phyloP scores from a whole-genome alignment of 2,329 filamentous ascomycete species.

The Stemphylium vesicarium region DNA sequence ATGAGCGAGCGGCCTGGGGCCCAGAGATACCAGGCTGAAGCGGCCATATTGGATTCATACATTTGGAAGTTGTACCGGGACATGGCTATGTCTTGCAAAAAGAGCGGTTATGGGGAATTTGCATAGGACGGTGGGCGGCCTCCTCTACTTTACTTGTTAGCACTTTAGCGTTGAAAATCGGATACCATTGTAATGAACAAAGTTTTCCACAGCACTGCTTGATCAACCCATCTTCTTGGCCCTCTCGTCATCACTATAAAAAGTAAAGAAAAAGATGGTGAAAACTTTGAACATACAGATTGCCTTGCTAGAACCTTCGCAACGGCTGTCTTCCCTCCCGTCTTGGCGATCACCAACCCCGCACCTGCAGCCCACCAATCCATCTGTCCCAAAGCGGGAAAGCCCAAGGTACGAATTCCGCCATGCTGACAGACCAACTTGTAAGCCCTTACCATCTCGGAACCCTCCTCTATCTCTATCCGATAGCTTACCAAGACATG shows the following conservation, averaged over 20 bases:
- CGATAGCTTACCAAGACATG: slow-evolving; percentile 8
- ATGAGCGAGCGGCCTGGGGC: slow-evolving; percentile 44
- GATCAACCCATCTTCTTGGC: background rate
- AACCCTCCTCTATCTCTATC: slow-evolving; percentile 5
- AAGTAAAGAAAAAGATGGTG: background rate
- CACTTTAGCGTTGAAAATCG: slow-evolving; percentile 23
- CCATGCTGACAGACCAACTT: slow-evolving; percentile 24
- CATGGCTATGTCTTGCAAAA: slow-evolving; percentile 11
- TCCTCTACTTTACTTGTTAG: slow-evolving; percentile 17
- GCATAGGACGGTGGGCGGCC: slow-evolving; percentile 16
- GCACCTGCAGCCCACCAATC: slow-evolving; percentile 12
- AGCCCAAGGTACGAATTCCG: slow-evolving; percentile 17
- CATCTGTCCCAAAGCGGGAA: slow-evolving; percentile 10
- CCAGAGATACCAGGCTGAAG: slow-evolving; percentile 40
- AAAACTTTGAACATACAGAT: background rate
- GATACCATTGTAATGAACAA: slow-evolving; percentile 16
- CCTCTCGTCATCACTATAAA: background rate
- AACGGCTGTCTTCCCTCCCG: background rate
- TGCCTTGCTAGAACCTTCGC: slow-evolving; percentile 5
- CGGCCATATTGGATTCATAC: slow-evolving; percentile 30
- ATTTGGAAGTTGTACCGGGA: slow-evolving; percentile 20
- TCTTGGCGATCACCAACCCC: slow-evolving; percentile 18
- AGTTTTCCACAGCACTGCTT: background rate
- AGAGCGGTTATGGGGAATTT: slow-evolving; percentile 22
- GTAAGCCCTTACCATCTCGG: slow-evolving; percentile 14